Evolutionary conservation across 306 rosid species (phyloP), one percentile per base, ranked within the genome.

Genomic region (Cercis canadensis): DNA sequence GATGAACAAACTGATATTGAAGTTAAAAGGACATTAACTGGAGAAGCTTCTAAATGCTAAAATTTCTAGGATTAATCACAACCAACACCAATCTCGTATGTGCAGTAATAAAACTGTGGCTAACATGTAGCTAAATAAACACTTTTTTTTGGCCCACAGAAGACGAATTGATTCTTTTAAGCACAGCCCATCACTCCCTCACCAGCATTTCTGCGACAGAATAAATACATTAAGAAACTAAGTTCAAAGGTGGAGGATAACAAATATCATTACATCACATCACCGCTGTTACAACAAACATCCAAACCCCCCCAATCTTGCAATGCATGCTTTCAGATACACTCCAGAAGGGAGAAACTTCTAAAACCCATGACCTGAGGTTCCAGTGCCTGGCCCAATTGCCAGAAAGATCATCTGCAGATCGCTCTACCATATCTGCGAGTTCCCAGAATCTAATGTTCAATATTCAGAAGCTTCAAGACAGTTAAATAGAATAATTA

Each of bases 171-270:
- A 84, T 79, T 89, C 92, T 87, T 81, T 81, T 89, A 89, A 86
- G 92, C 87, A 86, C 81, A 83, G 89, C 86, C 88, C 88, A 86
- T 80, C 73, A 86, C 85, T 81, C 83, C 90, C 90, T 74, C 91
- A 90, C 86, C 92, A 78, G 90, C 96, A 87, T 81, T 88, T 92
- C 92, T 92, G 96, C 91, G 87, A 92, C 84, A 90, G 88, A 88
- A 88, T 68, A 89, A 78, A 84, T 82, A 80, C 73, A 92, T 83
- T 88, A 86, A 87, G 89, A 82, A 81, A 81, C 84, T 24, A 80
- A 72, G 81, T 80, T 73, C 85, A 81, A 78, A 73, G 87, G 74
- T 76, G 74, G 72, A 81, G 72, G 81, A 75, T 76, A 81, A 87
- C 81, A 73, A 84, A 87, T 70, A 84, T 47, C 57, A 75, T 55